Evolutionary conservation across 1,284 basidiomycete species (phyloP).

Genomic region (Ganoderma leucocontextum): DNA sequence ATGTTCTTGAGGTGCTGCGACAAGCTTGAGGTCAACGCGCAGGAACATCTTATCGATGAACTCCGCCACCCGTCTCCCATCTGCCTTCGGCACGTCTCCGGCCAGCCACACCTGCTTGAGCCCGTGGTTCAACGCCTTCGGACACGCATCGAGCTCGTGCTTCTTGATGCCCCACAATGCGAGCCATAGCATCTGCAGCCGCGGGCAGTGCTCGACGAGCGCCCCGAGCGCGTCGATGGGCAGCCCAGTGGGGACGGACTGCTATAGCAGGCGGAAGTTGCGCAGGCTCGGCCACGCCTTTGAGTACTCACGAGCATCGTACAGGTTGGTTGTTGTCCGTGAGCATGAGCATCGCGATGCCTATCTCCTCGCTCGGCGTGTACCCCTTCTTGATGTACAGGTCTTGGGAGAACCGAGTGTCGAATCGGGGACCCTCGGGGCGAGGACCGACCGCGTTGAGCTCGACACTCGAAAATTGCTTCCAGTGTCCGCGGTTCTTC

Average conservation of each 20-base stretch:
- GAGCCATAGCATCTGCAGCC: conserved; percentile 21
- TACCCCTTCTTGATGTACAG: conserved; percentile 88
- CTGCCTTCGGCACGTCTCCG: conserved; percentile 11
- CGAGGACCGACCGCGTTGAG: conserved; percentile 63
- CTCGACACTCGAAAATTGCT: conserved; percentile 83
- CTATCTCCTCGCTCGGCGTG: conserved; percentile 90
- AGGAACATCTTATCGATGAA: conserved; percentile 26
- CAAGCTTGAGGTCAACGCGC: conserved; percentile 14
- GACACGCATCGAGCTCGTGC: conserved; percentile 12
- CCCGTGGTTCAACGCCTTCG: conserved; percentile 8
- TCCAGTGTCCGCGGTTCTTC: conserved; percentile 88
- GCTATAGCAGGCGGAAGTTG: conserved; percentile 23
- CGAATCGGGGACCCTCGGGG: conserved; percentile 50
- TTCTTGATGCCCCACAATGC: conserved; percentile 11
- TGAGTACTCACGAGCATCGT: conserved; percentile 7
- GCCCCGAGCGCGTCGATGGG: conserved; percentile 21
- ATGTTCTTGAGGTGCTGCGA: conserved; percentile 15
- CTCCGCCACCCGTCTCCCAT: conserved; percentile 10
- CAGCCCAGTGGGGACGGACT: conserved; percentile 16
- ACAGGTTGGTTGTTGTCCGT: conserved; percentile 74
- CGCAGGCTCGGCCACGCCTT: conserved; percentile 21
- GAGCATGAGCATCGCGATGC: conserved; percentile 82
- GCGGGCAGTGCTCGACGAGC: conserved; percentile 22
- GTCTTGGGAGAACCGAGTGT: conserved; percentile 65
- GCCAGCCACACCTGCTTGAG: conserved; percentile 21